phyloP scores from a whole-genome alignment of 805 yeast species.

The Soucietia sequanensis region DNA sequence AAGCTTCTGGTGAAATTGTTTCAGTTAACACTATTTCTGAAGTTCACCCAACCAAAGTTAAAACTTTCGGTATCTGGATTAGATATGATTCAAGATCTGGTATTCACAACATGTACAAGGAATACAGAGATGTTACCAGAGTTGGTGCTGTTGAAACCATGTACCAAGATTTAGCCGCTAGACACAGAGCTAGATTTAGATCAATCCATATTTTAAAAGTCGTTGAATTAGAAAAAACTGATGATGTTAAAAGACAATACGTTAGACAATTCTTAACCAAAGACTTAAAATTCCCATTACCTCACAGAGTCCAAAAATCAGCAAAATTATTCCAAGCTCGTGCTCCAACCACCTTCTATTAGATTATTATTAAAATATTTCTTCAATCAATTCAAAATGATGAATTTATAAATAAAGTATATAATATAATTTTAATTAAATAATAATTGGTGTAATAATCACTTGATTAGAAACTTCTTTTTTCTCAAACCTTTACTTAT shows the following conservation, averaged over 20 bases:
- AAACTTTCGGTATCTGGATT: conserved; percentile 99
- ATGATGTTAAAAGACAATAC: conserved; percentile 99
- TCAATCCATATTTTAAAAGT: conserved; percentile 99
- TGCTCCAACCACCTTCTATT: conserved; percentile 98
- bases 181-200: conserved; percentile 99
- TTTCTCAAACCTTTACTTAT: no score
- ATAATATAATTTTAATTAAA: no score
- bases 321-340: conserved; percentile 83
- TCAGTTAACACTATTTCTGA: conserved; percentile 89
- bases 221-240: conserved; percentile 96
- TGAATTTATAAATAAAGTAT: no score
- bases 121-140: conserved; percentile 99
- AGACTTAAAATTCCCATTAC: conserved; percentile 99
- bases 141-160: conserved; percentile 97
- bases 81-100: conserved; percentile 99
- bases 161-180: conserved; percentile 99
- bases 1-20: conserved; percentile 99
- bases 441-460: no score
- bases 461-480: neutral
- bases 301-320: conserved; percentile 97
- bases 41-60: conserved; percentile 97
- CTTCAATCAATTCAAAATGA: no score
- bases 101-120: conserved; percentile 99
- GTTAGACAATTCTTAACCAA: conserved; percentile 93
- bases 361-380: conserved; percentile 40